Conservation (phyloP, 345 rosid species). For the Litchi chinensis region DNA sequence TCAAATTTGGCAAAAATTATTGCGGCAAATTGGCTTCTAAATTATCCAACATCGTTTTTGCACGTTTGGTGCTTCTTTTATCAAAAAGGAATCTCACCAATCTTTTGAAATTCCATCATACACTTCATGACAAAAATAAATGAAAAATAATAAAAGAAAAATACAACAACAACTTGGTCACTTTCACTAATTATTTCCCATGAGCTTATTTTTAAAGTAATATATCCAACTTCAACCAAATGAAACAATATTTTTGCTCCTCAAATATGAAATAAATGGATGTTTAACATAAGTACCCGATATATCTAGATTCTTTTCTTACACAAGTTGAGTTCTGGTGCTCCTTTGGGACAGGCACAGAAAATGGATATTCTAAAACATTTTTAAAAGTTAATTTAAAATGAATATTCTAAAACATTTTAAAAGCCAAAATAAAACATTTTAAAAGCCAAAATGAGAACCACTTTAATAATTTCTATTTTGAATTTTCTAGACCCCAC, state of each 20-base stretch:
- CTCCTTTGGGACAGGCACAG: neutral
- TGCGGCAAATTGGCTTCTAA: neutral
- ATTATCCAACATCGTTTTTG: neutral
- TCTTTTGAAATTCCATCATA: neutral
- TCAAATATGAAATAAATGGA: neutral
- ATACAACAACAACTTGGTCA: no score
- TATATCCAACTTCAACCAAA: neutral
- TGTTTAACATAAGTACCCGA: neutral
- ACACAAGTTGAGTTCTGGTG: neutral
- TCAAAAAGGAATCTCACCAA: neutral
- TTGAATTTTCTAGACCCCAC: neutral
- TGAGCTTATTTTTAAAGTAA: no score
- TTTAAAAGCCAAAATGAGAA: neutral
- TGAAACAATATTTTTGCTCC: neutral
- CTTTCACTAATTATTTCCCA: no score
- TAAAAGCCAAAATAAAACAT: neutral
- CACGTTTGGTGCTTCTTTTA: neutral
- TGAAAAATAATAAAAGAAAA: no score
- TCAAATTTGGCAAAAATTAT: no score
- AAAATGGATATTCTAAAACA: neutral
- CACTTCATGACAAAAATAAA: no score
- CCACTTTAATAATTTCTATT: neutral
- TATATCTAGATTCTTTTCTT: conserved; percentile 21
- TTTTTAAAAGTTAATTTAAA: neutral
- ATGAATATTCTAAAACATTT: conserved; percentile 9